Evolutionary conservation across 495 filamentous ascomycete genomes (phyloP), one percentile per base, ranked within the genome.

Genomic region (Usnea hakonensis): DNA sequence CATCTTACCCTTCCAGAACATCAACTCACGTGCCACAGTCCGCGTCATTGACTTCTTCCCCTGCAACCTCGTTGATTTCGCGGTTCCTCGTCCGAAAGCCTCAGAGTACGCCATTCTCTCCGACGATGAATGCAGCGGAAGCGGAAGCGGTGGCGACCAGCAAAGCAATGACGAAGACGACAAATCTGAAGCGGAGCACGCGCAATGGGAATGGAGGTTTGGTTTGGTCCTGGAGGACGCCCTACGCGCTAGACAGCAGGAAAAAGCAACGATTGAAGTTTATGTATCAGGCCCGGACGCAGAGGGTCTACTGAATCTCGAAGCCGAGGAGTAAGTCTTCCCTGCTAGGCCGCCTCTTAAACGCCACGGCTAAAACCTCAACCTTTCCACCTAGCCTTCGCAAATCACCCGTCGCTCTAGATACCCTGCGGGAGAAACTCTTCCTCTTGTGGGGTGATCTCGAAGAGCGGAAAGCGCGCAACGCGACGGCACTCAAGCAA

Each of bases 381-480:
- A 48, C 46, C 5, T n/a, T n/a, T 55, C 17, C 28, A 5, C 19
- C 54, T 28, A 89, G 80, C 72, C 81, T 96, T 10, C 81, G 81
- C 21, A 68, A 68, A 55, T 72, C 87, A 40, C 43, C 69, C 7
- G 40, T 68, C 0, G 65, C 69, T 4, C 72, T 95, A 9, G 65
- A 48, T 32, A 58, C 71, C 10, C 72, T 97, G 2, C 77, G 81
- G 43, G 84, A 95, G 68, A 86, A 85, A 68, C 80, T 96, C 19
- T 92, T 85, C 71, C 75, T 82, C 36, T 78, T 97, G 10, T 97
- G 93, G 91, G 93, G 93, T 5, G 80, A 95, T 62, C 81, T 97
- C 9, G 86, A 90, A 70, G 90, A 95, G 69, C 63, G 69, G 52
- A 90, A 88, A 64, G 59, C 58, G 21, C 38, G 46, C 28, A 52